Percentiles rank a stretch among this genome's conserved stretches.
Evolutionary conservation across 2,329 filamentous ascomycete genomes (phyloP).

Genomic region (Stagonosporopsis cucurbitacearum): DNA sequence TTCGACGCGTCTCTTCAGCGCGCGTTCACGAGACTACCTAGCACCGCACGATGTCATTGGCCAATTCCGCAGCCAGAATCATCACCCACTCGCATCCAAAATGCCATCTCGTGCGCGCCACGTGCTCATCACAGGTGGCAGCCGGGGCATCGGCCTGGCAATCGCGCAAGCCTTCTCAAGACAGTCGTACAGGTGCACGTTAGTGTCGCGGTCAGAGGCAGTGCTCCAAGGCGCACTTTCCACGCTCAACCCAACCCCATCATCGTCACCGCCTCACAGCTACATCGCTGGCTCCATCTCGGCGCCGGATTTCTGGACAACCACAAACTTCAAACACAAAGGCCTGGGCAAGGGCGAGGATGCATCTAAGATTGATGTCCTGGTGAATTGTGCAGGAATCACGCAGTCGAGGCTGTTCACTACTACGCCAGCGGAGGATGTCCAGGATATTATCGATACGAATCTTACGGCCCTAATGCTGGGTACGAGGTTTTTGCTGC

Average conservation of each 20-base stretch:
- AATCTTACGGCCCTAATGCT: constrained; percentile 74
- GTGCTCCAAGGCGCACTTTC: constrained; percentile 33
- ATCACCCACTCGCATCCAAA: background rate
- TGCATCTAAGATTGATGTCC: constrained; percentile 51
- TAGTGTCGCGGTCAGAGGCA: constrained; percentile 39
- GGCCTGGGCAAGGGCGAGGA: constrained; percentile 3
- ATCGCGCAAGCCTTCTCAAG: constrained; percentile 45
- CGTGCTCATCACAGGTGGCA: constrained; percentile 48
- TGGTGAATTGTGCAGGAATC: constrained; percentile 83
- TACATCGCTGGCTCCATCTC: constrained; percentile 41
- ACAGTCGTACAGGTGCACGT: constrained; percentile 38
- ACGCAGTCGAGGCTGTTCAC: constrained; percentile 70
- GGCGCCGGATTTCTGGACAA: constrained; percentile 34
- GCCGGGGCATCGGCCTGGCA: constrained; percentile 48
- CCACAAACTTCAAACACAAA: constrained; percentile 13
- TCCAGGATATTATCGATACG: constrained; percentile 67
- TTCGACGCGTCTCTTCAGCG: constrained; percentile 16
- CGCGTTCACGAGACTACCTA: constrained; percentile 41
- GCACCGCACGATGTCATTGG: constrained; percentile 33
- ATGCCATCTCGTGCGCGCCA: constrained; percentile 26
- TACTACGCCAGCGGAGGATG: constrained; percentile 56
- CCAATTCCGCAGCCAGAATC: constrained; percentile 9
- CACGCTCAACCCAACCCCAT: constrained; percentile 18
- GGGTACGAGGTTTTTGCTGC: constrained; percentile 62
- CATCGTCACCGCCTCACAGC: constrained; percentile 23